A percentile compares a stretch with the other conserved stretches of the same genome.
Evolutionary conservation across 176 grass and related monocot genomes (phyloP).

Genomic region (Cenchrus purpureus): DNA sequence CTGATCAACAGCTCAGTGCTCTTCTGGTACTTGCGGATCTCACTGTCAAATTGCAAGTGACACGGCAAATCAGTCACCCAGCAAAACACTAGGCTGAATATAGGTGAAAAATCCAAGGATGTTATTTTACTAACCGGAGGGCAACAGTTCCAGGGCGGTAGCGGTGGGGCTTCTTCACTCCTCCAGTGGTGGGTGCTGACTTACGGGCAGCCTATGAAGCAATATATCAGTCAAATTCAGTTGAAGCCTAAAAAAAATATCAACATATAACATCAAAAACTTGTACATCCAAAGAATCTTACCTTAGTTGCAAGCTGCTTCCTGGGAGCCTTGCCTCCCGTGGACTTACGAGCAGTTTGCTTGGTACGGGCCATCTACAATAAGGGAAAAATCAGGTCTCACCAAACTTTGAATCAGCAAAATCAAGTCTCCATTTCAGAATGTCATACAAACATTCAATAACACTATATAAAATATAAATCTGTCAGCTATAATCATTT

Average conservation of each 20-base stretch:
- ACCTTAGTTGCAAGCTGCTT: constrained; percentile 66
- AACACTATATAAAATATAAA: not conserved
- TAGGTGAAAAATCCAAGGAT: not conserved
- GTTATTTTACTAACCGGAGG: constrained; percentile 35
- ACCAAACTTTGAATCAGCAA: not conserved
- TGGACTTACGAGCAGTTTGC: constrained; percentile 59
- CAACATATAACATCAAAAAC: not conserved
- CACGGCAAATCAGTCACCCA: not conserved
- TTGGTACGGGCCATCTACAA: constrained; percentile 59
- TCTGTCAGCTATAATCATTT: not conserved
- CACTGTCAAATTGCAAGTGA: constrained; percentile 40
- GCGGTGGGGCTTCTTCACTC: constrained; percentile 61
- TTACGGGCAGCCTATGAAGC: constrained; percentile 49
- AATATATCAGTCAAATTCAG: not conserved
- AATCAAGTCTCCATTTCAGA: not conserved
- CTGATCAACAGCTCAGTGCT: constrained; percentile 73
- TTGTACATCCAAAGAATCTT: not conserved
- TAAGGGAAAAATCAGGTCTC: not conserved
- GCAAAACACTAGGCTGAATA: not conserved
- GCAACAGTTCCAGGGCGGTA: constrained; percentile 62
- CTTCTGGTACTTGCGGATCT: constrained; percentile 82
- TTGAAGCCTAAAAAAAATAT: not conserved
- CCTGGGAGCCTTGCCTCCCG: constrained; percentile 55
- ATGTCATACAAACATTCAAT: not conserved
- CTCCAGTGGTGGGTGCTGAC: constrained; percentile 49